A percentile compares a stretch with the other conserved stretches of the same genome.
phyloP scores from a whole-genome alignment of 2,329 filamentous ascomycete genomes.

The Paecilomyces niveus region DNA sequence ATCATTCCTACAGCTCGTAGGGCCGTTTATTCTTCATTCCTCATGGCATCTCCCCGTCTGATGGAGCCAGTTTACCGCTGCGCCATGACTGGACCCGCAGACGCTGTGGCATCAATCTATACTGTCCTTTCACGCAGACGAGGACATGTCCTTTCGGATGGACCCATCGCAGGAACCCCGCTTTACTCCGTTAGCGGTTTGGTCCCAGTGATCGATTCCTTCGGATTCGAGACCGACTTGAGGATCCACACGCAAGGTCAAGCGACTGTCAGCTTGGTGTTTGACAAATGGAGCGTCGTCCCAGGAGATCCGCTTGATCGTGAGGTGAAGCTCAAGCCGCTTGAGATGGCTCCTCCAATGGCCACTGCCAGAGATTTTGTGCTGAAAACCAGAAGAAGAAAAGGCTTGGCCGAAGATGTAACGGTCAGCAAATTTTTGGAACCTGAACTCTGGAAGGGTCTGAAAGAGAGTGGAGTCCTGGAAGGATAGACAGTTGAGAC shows the following conservation, averaged over 20 bases:
- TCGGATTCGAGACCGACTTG: slow-evolving; percentile 96
- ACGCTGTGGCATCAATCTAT: slow-evolving; percentile 82
- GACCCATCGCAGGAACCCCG: slow-evolving; percentile 86
- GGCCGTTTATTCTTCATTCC: slow-evolving; percentile 90
- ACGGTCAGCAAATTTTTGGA: slow-evolving; percentile 95
- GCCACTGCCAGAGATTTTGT: slow-evolving; percentile 93
- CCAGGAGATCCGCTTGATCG: slow-evolving; percentile 91
- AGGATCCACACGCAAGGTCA: slow-evolving; percentile 93
- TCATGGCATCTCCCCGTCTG: slow-evolving; percentile 90
- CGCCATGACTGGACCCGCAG: slow-evolving; percentile 85
- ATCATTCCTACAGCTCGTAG: slow-evolving; percentile 92
- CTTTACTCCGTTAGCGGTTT: slow-evolving; percentile 86
- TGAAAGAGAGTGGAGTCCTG: slow-evolving; percentile 83
- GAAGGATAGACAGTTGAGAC: slow-evolving; percentile 43
- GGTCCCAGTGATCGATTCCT: slow-evolving; percentile 92
- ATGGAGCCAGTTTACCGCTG: slow-evolving; percentile 96
- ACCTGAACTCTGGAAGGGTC: slow-evolving; percentile 79
- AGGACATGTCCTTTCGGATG: slow-evolving; percentile 91
- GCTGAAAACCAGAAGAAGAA: slow-evolving; percentile 85
- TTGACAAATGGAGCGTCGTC: slow-evolving; percentile 93
- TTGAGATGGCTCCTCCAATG: slow-evolving; percentile 83
- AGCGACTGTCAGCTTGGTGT: slow-evolving; percentile 83
- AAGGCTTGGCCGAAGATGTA: slow-evolving; percentile 92
- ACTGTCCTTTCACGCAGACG: slow-evolving; percentile 81
- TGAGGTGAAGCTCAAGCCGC: slow-evolving; percentile 69